These are phyloP conservation scores for Zoysia japonica DNA, from an alignment of 176 grass and related monocot genomes.

Conservation along the genomic window DNA sequence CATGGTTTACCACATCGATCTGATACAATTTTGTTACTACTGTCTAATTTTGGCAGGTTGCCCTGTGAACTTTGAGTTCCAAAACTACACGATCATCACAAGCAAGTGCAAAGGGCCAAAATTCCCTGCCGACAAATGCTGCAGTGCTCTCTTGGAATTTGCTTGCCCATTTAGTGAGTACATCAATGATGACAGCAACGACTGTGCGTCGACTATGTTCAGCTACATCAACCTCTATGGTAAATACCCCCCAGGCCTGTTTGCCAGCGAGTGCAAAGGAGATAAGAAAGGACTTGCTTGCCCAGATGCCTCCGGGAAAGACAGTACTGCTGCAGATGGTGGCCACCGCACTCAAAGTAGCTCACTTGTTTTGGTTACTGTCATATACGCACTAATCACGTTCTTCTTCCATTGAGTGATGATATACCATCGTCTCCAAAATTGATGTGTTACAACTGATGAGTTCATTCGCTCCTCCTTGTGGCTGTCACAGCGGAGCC, in stretches of 20 bases:
- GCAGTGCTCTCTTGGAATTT: slow-evolving; percentile 58
- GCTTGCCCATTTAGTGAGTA: slow-evolving; percentile 50
- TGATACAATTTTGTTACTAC: slow-evolving; percentile 13
- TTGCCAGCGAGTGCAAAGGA: slow-evolving; percentile 60
- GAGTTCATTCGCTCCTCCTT: slow-evolving; percentile 9
- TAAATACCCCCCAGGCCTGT: slow-evolving; percentile 70
- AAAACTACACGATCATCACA: slow-evolving; percentile 74
- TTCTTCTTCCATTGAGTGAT: slow-evolving; percentile 42
- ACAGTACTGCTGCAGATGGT: not conserved
- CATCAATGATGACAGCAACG: slow-evolving; percentile 54
- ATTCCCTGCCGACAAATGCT: slow-evolving; percentile 50
- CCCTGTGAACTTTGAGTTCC: slow-evolving; percentile 61
- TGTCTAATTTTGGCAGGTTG: slow-evolving; percentile 49
- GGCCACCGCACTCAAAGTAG: slow-evolving; percentile 18
- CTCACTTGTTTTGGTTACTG: slow-evolving; percentile 35
- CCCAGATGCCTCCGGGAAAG: not conserved
- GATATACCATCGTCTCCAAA: not conserved
- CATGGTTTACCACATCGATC: slow-evolving; percentile 14
- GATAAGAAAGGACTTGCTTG: slow-evolving; percentile 60
- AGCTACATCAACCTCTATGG: slow-evolving; percentile 75
- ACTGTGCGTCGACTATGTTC: slow-evolving; percentile 70
- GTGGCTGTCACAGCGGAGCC: not conserved
- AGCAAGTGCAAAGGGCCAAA: slow-evolving; percentile 78
- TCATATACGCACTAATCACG: slow-evolving; percentile 31
- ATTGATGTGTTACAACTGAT: slow-evolving; percentile 11